Base-by-base conservation (phyloP, 768 basidiomycete genomes). In the Pleurotus citrinopileatus region DNA sequence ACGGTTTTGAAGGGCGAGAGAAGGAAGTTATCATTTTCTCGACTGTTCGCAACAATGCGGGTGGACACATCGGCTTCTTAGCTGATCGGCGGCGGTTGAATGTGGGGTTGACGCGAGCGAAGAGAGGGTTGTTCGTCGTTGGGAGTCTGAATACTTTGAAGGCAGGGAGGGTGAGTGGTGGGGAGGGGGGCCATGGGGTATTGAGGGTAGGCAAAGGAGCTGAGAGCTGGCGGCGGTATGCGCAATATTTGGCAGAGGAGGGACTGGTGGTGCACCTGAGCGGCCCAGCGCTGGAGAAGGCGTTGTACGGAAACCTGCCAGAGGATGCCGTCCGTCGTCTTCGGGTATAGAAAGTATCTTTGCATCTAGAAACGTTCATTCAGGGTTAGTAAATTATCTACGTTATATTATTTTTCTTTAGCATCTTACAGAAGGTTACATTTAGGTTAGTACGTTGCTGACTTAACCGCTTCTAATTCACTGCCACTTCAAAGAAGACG, bases 1-100 rank as follows among this genome's bases (percentile, higher is more conserved):
- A 97, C 61, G 94, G 94, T 17, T 97, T 95, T 66, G 92, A 97
- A 67, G 94, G 94, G 10, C 80, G 92, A 42, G 92, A 97, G 73
- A 96, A 96, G 71, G 88, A 92, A 26, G 83, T 96, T 37, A 90
- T 97, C 58, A 78, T 97, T 38, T 94, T 97, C 67, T 92, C 90
- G 37, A 94, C 93, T 2, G 93, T 94, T 45, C 79, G 94, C 50
- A 90, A 89, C 66, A 97, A 97, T 62, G 61, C 74, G 2, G 70
- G 69, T 1, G 91, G 92, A 8, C 75, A 82, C 54, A 91, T 97
- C 61, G 94, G 94, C 0, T 97, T 97, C 70, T 75, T 97, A 20
- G 91, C 87, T 19, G 94, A 97, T 70, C 76, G 85, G 61, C 74
- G 94, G 57, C 69, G 94, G 60, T 74, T 96, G 53, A 97, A 97